Evolutionary conservation across 177 flowering plant genomes (phyloP), one percentile per base, ranked within the genome.

Genomic region (Vitis hybrid): DNA sequence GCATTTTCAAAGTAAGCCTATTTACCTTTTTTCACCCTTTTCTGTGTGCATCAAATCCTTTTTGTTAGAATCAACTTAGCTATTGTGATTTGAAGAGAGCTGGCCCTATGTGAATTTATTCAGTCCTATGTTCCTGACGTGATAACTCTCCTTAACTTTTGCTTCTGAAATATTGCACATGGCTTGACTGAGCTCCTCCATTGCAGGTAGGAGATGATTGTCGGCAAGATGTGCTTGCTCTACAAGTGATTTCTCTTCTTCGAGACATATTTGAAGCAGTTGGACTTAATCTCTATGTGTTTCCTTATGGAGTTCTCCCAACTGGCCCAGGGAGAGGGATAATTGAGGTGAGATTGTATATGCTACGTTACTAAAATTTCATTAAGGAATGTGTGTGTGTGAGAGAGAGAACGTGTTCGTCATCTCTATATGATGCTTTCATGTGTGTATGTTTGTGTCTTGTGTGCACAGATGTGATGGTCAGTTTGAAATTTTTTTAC

Each of bases 121-220:
- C 24, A 54, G 17, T 54, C 56, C 56, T 54, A 18, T 32, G 48
- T 24, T 8, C 13, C 61, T 8, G 17, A 21, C 3, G 12, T 59
- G 30, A 8, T 59, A 4, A 30, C 18, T 13, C 5, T 61, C 3
- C 7, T 63, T 70, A 2, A 63, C 10, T 70, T 17, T 55, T 11
- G 19, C 46, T 50, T 1, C 56, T 21, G 27, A 61, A 30, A 56
- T 35, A 30, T 40, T 50, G 15, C 56, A 54, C 48, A 19, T 62
- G 11, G 21, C 15, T 64, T 60, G 52, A 65, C 62, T 63, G 49
- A 15, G 13, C 35, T 54, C 2, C 2, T 62, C 56, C 46, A 11
- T 75, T 82, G 46, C 78, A 94, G 99, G 99, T 95, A 64, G 99
- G 99, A 67, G 99, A 95, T 85, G 99, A 95, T 85, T 95, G 98